These are phyloP conservation scores for Albugo candida DNA, from an alignment of 352 stramenopile genomes.

Conservation along the genomic window DNA sequence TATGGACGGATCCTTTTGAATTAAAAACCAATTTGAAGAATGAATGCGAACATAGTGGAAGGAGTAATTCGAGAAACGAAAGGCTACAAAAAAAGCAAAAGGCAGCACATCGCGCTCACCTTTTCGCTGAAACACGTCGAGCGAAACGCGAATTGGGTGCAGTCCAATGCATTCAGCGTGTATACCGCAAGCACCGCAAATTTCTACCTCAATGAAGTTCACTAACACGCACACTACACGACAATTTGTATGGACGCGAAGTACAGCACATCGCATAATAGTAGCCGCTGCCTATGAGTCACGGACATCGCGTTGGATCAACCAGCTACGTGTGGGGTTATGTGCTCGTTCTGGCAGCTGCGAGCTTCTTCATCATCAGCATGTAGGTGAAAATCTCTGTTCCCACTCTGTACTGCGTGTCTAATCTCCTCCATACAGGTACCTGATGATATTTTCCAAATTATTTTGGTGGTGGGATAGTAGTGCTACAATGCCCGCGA, in stretches of 20 bases:
- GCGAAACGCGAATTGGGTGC: conserved; percentile 33
- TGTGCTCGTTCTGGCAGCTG: conserved; percentile 37
- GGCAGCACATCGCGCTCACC: conserved; percentile 30
- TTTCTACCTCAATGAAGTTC: too few relatives aligned
- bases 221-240: too few relatives aligned
- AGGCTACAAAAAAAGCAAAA: conserved; percentile 45
- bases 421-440: conserved; percentile 13
- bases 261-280: too few relatives aligned
- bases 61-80: conserved; percentile 32
- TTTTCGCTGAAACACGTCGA: conserved; percentile 41
- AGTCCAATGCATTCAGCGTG: conserved; percentile 39
- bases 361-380: conserved; percentile 25
- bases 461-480: conserved; percentile 16
- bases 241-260: too few relatives aligned
- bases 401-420: neutral
- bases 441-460: conserved; percentile 57
- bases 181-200: conserved; percentile 32
- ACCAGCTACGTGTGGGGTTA: conserved; percentile 65
- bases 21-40: conserved; percentile 21
- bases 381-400: conserved; percentile 17
- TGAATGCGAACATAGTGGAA: conserved; percentile 40
- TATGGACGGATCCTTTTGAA: conserved; percentile 24
- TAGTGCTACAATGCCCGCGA: conserved; percentile 1
- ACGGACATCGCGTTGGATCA: conserved; percentile 25
- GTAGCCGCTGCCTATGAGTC: too few relatives aligned